phyloP scores from a whole-genome alignment of 1,284 basidiomycete genomes.

The Tremellales sp. region DNA sequence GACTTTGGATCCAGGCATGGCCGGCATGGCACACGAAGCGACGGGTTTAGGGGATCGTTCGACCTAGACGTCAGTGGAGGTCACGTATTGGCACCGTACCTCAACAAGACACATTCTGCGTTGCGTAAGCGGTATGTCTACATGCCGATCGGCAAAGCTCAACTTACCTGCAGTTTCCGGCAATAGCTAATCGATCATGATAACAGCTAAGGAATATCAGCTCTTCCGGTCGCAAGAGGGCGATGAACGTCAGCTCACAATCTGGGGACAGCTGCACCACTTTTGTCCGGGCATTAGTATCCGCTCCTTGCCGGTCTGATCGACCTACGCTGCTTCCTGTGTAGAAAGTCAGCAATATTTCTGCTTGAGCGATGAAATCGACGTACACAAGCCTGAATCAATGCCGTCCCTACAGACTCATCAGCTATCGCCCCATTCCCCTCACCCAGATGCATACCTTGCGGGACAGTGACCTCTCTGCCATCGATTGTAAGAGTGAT shows the following conservation, averaged over 20 bases:
- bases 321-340: conserved; percentile 33
- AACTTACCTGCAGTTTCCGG: conserved; percentile 94
- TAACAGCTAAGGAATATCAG: conserved; percentile 50
- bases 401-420: conserved; percentile 64
- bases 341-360: conserved; percentile 7
- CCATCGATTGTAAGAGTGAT: conserved; percentile 88
- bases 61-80: conserved; percentile 20
- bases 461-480: conserved; percentile 88
- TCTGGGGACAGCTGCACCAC: conserved; percentile 18
- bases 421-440: conserved; percentile 3
- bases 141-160: too few species aligned
- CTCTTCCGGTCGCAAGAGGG: neutral
- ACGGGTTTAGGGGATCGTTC: conserved; percentile 92
- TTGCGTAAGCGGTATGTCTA: too few species aligned
- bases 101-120: conserved; percentile 99
- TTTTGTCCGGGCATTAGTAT: conserved; percentile 1
- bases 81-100: conserved; percentile 51
- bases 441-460: conserved; percentile 56
- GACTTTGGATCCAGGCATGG: conserved; percentile 93
- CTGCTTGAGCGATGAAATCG: conserved; percentile 6
- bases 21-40: conserved; percentile 81
- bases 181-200: conserved; percentile 68
- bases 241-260: conserved; percentile 28
- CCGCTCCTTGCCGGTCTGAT: neutral
- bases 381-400: conserved; percentile 86